Evolutionary conservation across 2,329 filamentous ascomycete species (phyloP).

Genomic region (Cordyceps cateniannulata): DNA sequence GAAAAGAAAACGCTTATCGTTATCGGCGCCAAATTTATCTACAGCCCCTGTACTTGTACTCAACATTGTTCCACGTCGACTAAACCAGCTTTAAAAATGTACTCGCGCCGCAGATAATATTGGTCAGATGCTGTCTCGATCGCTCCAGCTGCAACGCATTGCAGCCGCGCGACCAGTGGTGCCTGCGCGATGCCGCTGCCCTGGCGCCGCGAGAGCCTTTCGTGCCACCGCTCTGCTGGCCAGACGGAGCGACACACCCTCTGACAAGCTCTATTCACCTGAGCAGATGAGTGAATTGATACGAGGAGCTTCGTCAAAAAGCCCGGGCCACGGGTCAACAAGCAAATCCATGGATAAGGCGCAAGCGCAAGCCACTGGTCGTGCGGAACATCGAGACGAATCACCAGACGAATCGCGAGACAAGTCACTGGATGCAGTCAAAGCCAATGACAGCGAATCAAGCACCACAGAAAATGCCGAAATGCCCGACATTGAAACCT

Average conservation of each 20-base stretch:
- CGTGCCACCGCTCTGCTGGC: neutral
- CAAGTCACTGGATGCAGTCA: neutral
- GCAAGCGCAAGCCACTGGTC: neutral
- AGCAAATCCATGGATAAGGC: neutral
- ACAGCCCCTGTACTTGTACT: neutral
- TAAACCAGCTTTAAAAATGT: neutral
- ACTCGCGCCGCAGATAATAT: neutral
- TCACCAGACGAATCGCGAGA: neutral
- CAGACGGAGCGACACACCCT: neutral
- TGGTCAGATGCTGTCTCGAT: conserved; percentile 8
- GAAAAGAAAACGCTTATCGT: conserved; percentile 3
- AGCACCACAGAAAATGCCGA: neutral
- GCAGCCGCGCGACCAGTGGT: neutral
- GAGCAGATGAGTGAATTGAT: conserved; percentile 23
- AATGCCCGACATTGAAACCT: conserved; percentile 9
- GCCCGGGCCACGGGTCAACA: neutral
- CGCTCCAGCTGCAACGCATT: conserved; percentile 1
- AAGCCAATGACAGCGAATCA: neutral
- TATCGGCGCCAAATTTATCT: conserved; percentile 10
- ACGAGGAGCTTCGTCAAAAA: conserved; percentile 1
- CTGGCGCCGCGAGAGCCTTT: neutral
- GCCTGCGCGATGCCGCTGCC: neutral
- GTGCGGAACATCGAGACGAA: neutral
- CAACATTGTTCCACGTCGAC: neutral
- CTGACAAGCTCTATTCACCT: conserved; percentile 13